Base-by-base conservation (phyloP, 345 rosid species). In the Psidium guajava region DNA sequence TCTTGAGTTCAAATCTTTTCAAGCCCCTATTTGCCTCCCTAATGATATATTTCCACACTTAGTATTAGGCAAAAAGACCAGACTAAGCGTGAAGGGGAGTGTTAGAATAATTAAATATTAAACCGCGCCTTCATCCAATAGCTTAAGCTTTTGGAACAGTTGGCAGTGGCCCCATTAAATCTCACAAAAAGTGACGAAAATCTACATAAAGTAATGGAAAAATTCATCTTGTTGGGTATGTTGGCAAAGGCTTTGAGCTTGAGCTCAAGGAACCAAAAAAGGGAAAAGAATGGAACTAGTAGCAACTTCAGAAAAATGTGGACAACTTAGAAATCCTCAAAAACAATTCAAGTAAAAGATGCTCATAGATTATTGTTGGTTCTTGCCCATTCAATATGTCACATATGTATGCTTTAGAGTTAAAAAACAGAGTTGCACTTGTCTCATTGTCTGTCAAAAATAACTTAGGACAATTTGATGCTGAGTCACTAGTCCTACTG, bases 191-290 rank as follows among this genome's bases (percentile, higher is more conserved):
- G 36, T 36, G 2, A 58, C 49, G 64, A 83, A 55, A 55, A 77
- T 54, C 49, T 52, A 40, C 83, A 49, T 75, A 27, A 77, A 80
- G 52, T 36, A 85, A 83, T 25, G 87, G 83, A 40, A 84, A 74
- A 86, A 85, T 28, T 85, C 21, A 77, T 25, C 54, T 40, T 32
- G 22, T 44, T 74, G 85, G 86, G 89, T 51, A 54, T 51, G 86
- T 50, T 12, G 74, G 74, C 74, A 61, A 32, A 14, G 42, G 21
- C 40, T 61, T 61, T 32, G 74, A 27, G 21, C 74, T 21, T 27
- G 74, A 61, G 28, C 15, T 61, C 74, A 15, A 61, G 74, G 42
- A 21, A 28, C 74, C 42, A 15, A 6, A 61, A 61, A 61, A 14
- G 74, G 42, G 74, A 3, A 61, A 36, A 40, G 28, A 61, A 61